phyloP scores from a whole-genome alignment of 257 asterid species.

The Solanum ahanhuiri region DNA sequence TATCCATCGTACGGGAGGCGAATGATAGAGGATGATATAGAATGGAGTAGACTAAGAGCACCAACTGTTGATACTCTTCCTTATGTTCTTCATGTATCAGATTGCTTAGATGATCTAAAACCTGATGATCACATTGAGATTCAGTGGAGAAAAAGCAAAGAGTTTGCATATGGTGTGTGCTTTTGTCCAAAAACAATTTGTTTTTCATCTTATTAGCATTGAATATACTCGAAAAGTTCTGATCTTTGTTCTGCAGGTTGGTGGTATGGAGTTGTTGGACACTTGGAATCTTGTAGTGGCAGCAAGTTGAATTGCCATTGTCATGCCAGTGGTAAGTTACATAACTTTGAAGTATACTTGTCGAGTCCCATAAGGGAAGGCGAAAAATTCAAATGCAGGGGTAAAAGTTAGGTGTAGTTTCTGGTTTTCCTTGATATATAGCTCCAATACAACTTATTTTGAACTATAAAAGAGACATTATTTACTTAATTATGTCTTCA shows the following conservation, averaged over 20 bases:
- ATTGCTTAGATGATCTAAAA: slow-evolving; percentile 55
- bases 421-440: not conserved
- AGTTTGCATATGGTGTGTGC: slow-evolving; percentile 66
- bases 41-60: slow-evolving; percentile 70
- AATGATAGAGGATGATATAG: slow-evolving; percentile 60
- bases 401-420: not conserved
- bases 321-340: slow-evolving; percentile 39
- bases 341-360: not conserved
- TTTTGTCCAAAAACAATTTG: not conserved
- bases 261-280: slow-evolving; percentile 99
- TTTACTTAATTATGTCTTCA: not conserved
- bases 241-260: slow-evolving; percentile 50
- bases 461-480: not conserved
- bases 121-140: slow-evolving; percentile 88
- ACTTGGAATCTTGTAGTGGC: slow-evolving; percentile 58
- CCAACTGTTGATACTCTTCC: slow-evolving; percentile 50
- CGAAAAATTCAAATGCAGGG: not conserved
- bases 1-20: slow-evolving; percentile 55
- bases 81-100: slow-evolving; percentile 50
- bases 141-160: slow-evolving; percentile 81
- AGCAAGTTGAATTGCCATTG: slow-evolving; percentile 52
- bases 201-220: not conserved
- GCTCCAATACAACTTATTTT: not conserved
- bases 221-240: not conserved
- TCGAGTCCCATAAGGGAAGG: not conserved